Conservation (phyloP, 352 stramenopile species). For the Pythium rishiriense region DNA sequence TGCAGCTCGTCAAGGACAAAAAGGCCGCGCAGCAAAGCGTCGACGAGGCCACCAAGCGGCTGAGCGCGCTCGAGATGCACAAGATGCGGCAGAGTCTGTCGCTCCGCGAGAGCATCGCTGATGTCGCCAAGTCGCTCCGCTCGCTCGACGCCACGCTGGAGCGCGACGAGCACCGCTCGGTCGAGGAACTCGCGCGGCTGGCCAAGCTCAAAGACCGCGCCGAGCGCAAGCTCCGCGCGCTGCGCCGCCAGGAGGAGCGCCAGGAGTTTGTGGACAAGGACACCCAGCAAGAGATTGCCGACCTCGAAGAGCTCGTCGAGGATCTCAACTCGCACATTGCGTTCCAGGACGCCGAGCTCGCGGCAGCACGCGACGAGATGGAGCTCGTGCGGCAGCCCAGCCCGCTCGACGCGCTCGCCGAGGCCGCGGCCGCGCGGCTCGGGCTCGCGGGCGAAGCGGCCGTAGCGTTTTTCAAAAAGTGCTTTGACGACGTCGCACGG, state of each 20-base stretch:
- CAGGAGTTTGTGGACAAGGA: conserved; percentile 63
- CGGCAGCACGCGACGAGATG: conserved; percentile 53
- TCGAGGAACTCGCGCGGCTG: conserved; percentile 67
- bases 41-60: conserved; percentile 47
- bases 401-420: conserved; percentile 42
- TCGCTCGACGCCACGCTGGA: conserved; percentile 68
- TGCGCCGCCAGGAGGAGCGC: conserved; percentile 47
- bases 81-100: conserved; percentile 75
- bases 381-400: conserved; percentile 48
- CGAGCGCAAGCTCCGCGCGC: conserved; percentile 54
- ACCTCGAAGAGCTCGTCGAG: conserved; percentile 76
- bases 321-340: conserved; percentile 81
- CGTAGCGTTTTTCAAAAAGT: conserved; percentile 42
- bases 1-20: conserved; percentile 67
- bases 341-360: conserved; percentile 78
- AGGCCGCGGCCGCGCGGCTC: conserved; percentile 37
- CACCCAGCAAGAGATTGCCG: conserved; percentile 62
- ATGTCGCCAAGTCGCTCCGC: conserved; percentile 61
- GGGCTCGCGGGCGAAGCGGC: conserved; percentile 5
- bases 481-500: conserved; percentile 52
- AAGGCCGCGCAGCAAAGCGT: conserved; percentile 59
- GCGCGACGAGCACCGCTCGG: conserved; percentile 44
- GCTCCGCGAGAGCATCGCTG: conserved; percentile 73
- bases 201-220: conserved; percentile 69
- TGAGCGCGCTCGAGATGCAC: conserved; percentile 82